Base-by-base conservation (phyloP, 345 rosid genomes). In the Eucalyptus dawsonii region DNA sequence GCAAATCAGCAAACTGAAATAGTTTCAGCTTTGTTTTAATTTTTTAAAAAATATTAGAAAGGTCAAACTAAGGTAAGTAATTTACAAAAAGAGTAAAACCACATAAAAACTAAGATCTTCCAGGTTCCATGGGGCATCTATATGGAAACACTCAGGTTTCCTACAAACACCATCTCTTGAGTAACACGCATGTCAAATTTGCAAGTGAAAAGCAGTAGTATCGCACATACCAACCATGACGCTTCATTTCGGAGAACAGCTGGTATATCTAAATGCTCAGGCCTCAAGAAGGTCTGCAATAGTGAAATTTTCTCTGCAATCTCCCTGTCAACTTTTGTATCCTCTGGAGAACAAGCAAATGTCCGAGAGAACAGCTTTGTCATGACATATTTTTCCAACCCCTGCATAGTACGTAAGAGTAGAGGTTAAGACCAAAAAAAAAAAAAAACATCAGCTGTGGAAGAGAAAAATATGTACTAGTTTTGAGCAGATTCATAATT, bases 191-290 rank as follows among this genome's bases (percentile, higher is more conserved):
- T 21, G 12, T 13, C 25, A n/a, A 86, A 86, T 45, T 50, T 17
- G 27, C 14, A 8, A 49, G 60, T 0, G 3, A 27, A 86, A 86
- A 76, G 47, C 85, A 76, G 47, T 76, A 76, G 85, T 10, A 76
- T 76, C 9, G 44, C 47, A 53, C 89, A 89, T 95, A 95, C 98
- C 95, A 95, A 93, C 94, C 94, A 94, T 42, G 95, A 93, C 89
- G 93, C 91, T 93, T 93, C 94, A 89, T 93, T 93, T 87, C 90
- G 94, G 88, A 94, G 93, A 87, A 92, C 91, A 45, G 88, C 72
- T 1, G 95, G 94, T 89, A 93, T 94, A 91, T 95, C 95, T 91
- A 95, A 92, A 93, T 92, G 96, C 90, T 94, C 92, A 76, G 97
- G 94, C 92, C 88, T 92, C 93, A 95, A 90, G 89, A 95, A 95